Conservation (phyloP, 345 rosid genomes). For the Reutealis trisperma region DNA sequence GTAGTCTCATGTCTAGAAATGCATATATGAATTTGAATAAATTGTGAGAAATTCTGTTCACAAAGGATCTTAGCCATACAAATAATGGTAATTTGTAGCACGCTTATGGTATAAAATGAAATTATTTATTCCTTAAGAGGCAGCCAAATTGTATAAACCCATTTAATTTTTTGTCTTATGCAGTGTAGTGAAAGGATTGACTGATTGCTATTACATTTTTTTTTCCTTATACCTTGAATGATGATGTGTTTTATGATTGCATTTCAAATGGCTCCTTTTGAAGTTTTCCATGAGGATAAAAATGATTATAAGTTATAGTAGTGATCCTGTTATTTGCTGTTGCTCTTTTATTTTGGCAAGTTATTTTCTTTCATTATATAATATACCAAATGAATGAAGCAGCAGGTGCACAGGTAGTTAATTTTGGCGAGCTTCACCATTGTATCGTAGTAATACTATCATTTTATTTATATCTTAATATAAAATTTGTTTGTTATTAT, state of each 20-base stretch:
- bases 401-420: too few species aligned
- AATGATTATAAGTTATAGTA: background rate
- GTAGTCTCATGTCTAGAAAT: background rate
- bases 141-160: background rate
- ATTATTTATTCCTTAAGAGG: background rate
- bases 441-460: too few species aligned
- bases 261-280: background rate
- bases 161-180: background rate
- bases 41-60: background rate
- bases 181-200: background rate
- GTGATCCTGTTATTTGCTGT: too few species aligned
- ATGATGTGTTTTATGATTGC: background rate
- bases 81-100: background rate
- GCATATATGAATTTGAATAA: background rate
- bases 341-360: too few species aligned
- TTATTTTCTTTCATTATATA: too few species aligned
- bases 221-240: too few species aligned
- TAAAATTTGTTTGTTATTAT: too few species aligned
- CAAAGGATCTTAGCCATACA: too few species aligned
- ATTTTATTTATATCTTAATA: too few species aligned
- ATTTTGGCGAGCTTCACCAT: too few species aligned
- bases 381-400: too few species aligned
- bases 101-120: background rate
- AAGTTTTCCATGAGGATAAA: background rate
- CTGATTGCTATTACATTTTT: background rate